These are phyloP conservation scores for Schizochytrium sp. DNA, from an alignment of 108 stramenopile species.

Conservation along the genomic window DNA sequence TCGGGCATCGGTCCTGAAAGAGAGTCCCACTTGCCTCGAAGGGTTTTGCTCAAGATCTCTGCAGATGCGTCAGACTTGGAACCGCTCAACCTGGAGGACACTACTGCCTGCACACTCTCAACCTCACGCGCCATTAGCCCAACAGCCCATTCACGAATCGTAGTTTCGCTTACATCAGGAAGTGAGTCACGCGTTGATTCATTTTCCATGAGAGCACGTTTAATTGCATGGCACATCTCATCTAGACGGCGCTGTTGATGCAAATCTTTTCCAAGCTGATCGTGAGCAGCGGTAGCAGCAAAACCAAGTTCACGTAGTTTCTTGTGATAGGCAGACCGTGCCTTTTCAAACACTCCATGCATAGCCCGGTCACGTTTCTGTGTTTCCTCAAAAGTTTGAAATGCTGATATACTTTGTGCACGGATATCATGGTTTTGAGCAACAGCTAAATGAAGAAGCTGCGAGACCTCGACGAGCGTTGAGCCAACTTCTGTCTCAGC, in stretches of 20 bases:
- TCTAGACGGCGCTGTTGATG: conserved; percentile 3
- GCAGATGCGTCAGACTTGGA: too few species aligned
- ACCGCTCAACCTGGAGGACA: too few species aligned
- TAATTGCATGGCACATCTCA: conserved; percentile 52
- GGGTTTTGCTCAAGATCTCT: too few species aligned
- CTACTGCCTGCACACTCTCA: background rate
- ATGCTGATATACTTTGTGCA: background rate
- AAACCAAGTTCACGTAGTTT: conserved; percentile 12
- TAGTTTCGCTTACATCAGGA: background rate
- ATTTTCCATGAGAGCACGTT: conserved; percentile 20
- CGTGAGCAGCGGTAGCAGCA: background rate
- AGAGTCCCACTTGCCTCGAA: background rate
- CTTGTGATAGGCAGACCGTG: background rate
- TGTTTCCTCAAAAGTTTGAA: background rate
- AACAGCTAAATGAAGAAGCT: conserved; percentile 38
- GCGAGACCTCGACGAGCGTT: background rate
- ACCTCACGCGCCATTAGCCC: background rate
- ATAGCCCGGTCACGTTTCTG: conserved; percentile 35
- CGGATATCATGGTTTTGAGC: conserved; percentile 52
- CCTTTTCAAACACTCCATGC: conserved; percentile 39
- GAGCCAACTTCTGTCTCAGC: background rate
- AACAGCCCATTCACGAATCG: conserved; percentile 31
- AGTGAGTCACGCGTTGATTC: conserved; percentile 41
- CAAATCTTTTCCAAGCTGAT: background rate
- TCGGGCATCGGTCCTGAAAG: background rate